A percentile compares a stretch with the other conserved stretches of the same genome.
Evolutionary conservation across 164 flowering plant species (phyloP).

Genomic region (Chloranthus sessilifolius): DNA sequence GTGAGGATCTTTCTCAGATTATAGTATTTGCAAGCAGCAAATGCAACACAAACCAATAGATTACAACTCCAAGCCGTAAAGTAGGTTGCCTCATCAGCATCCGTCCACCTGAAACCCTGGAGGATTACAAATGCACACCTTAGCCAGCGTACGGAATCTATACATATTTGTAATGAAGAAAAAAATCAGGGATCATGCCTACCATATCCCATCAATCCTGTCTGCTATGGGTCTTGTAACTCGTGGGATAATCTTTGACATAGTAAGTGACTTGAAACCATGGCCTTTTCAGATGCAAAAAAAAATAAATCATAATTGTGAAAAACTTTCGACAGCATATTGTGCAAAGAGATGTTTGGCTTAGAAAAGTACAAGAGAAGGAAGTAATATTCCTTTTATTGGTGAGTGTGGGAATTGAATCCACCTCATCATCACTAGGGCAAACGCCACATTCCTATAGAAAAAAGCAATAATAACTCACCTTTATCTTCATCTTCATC

Average conservation of each 20-base stretch:
- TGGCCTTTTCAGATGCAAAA: slow-evolving; percentile 43
- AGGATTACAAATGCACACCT: slow-evolving; percentile 5
- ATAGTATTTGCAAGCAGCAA: slow-evolving; percentile 62
- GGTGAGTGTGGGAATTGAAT: no score
- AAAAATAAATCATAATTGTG: no score
- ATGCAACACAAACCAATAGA: slow-evolving; percentile 86
- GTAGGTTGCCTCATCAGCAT: slow-evolving; percentile 92
- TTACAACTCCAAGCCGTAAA: slow-evolving; percentile 71
- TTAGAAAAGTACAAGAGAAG: no score
- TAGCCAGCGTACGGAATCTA: not conserved
- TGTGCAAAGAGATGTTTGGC: no score
- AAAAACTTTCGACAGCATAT: no score
- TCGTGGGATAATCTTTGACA: slow-evolving; percentile 83
- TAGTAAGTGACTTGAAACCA: slow-evolving; percentile 91
- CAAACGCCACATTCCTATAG: no score
- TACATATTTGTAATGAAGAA: not conserved
- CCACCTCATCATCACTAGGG: no score
- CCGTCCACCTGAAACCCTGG: slow-evolving; percentile 96
- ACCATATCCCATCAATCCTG: slow-evolving; percentile 96
- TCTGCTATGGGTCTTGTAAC: slow-evolving; percentile 79
- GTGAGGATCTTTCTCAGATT: slow-evolving; percentile 36
- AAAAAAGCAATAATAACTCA: slow-evolving; percentile 16
- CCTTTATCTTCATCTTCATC: slow-evolving; percentile 98
- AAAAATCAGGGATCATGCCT: slow-evolving; percentile 10
- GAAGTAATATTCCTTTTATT: no score